Evolutionary conservation across 2,329 filamentous ascomycete species (phyloP).

Genomic region (Magnaporthales sp.): DNA sequence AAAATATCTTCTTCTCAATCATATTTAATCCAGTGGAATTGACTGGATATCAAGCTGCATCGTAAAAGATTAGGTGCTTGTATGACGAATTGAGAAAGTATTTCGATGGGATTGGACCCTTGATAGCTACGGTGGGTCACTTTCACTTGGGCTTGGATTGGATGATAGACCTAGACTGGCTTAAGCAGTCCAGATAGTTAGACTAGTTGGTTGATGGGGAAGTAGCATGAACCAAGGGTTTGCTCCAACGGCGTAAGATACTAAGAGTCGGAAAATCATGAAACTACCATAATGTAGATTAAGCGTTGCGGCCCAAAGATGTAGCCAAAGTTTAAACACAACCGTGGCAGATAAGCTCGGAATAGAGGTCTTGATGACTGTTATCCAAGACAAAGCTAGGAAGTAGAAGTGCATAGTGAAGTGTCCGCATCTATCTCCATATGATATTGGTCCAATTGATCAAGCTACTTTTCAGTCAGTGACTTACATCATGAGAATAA

Average conservation of each 20-base stretch:
- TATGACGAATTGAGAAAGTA: not conserved
- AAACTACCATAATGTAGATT: not conserved
- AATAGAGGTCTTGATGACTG: not conserved
- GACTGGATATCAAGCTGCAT: not conserved
- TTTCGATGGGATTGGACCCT: not conserved
- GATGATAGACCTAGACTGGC: too few relatives aligned
- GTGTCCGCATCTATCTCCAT: too few relatives aligned
- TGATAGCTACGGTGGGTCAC: not conserved
- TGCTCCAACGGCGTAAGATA: not conserved
- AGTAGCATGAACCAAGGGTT: too few relatives aligned
- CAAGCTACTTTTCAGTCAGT: not conserved
- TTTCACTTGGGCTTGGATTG: not conserved
- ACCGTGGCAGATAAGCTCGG: not conserved
- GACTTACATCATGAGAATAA: not conserved
- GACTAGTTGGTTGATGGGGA: too few relatives aligned
- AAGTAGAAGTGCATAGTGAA: too few relatives aligned
- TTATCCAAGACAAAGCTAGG: not conserved
- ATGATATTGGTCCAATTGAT: not conserved
- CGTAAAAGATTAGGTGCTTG: not conserved
- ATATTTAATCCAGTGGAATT: not conserved
- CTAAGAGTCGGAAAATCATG: not conserved
- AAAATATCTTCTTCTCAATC: not conserved
- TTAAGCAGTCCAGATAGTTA: too few relatives aligned
- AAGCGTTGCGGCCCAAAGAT: not conserved
- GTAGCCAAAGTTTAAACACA: not conserved